Conservation (phyloP, 805 yeast genomes). For the Wickerhamomyces bovis region DNA sequence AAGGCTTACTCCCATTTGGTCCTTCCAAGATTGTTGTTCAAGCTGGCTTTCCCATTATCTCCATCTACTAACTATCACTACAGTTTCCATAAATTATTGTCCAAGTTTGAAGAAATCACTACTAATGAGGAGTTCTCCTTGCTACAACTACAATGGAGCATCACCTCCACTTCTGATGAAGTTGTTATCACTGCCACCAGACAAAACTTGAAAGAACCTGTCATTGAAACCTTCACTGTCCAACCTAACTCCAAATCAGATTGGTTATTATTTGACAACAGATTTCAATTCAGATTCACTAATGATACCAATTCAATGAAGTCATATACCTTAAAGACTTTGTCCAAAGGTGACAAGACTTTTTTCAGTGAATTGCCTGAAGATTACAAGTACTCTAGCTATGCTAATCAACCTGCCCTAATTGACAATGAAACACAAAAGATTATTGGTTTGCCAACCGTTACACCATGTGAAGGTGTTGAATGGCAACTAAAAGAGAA, state of each 20-base stretch:
- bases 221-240: slow-evolving; percentile 5
- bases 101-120: slow-evolving; percentile 6
- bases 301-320: slow-evolving; percentile 5
- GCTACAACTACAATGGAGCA: slow-evolving; percentile 20
- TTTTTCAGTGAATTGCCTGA: slow-evolving; percentile 5
- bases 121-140: slow-evolving; percentile 15
- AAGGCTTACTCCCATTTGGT: slow-evolving; percentile 14
- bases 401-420: slow-evolving; percentile 16
- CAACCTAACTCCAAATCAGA: slow-evolving; percentile 21
- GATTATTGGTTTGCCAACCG: slow-evolving; percentile 14
- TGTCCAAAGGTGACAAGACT: slow-evolving; percentile 9
- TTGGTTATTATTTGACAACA: slow-evolving; percentile 34
- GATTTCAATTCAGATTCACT: slow-evolving; percentile 31
- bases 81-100: slow-evolving; percentile 16
- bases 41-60: slow-evolving; percentile 24
- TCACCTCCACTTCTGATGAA: not conserved
- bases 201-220: slow-evolving; percentile 15
- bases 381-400: slow-evolving; percentile 12
- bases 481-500: slow-evolving; percentile 18
- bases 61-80: slow-evolving; percentile 22
- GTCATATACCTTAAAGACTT: slow-evolving; percentile 12
- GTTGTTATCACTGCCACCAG: slow-evolving; percentile 10
- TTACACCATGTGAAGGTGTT: slow-evolving; percentile 1
- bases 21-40: slow-evolving; percentile 23
- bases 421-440: slow-evolving; percentile 8